Percentiles rank a stretch among this genome's conserved stretches.
Evolutionary conservation across 306 rosid species (phyloP).

Genomic region (Cucurbita argyrosperma): DNA sequence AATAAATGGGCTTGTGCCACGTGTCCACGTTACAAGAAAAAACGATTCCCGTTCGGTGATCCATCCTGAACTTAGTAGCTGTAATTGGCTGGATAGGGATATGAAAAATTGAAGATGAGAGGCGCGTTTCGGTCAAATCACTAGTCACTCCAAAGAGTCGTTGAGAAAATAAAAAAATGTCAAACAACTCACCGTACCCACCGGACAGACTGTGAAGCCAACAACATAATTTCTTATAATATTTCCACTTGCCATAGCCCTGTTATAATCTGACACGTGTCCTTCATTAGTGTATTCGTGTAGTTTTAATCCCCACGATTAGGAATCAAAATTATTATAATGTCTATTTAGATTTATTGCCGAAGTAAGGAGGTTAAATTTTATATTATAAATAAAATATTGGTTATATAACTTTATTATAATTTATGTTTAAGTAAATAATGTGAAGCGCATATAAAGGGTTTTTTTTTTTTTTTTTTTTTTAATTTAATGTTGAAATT

Average conservation of each 20-base stretch:
- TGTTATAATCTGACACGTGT: too few species aligned
- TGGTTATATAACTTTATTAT: too few species aligned
- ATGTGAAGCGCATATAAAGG: not conserved
- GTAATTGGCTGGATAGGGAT: not conserved
- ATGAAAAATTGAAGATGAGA: not conserved
- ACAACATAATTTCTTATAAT: not conserved
- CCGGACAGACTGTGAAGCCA: not conserved
- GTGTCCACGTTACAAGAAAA: not conserved
- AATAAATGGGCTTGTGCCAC: not conserved
- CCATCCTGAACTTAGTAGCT: not conserved
- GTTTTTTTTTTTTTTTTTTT: too few species aligned
- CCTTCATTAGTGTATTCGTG: too few species aligned
- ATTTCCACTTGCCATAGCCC: too few species aligned
- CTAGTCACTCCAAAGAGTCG: not conserved
- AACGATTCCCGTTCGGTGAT: not conserved
- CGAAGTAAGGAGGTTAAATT: too few species aligned
- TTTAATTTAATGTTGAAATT: not conserved
- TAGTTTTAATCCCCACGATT: too few species aligned
- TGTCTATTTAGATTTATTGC: too few species aligned
- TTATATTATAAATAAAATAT: too few species aligned
- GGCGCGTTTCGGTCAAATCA: not conserved
- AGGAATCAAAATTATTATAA: too few species aligned
- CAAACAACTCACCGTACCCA: not conserved
- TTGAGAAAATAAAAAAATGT: not conserved
- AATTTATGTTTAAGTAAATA: not conserved